Percentiles rank a stretch among this genome's conserved stretches.
Conservation (phyloP, 1,284 basidiomycete genomes). For the Caloboletus firmus region DNA sequence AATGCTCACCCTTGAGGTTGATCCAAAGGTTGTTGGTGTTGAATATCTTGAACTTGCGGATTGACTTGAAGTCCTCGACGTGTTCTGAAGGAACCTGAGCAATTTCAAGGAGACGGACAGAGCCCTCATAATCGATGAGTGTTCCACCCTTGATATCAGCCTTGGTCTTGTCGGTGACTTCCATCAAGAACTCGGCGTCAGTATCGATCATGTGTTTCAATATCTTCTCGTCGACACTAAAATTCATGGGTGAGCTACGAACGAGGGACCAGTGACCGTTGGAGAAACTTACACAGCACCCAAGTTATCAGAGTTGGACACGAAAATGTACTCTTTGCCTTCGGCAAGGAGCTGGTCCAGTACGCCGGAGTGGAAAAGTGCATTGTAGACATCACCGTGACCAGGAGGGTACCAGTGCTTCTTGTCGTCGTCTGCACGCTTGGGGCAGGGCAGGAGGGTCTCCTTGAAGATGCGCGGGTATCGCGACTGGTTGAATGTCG, state of each 20-base stretch:
- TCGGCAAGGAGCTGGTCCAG: conserved; percentile 93
- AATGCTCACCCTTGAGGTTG: conserved; percentile 69
- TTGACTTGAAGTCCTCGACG: conserved; percentile 96
- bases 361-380: conserved; percentile 91
- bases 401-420: conserved; percentile 98
- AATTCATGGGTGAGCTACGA: conserved; percentile 8
- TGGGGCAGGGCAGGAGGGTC: conserved; percentile 87
- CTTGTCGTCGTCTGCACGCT: conserved; percentile 88
- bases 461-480: conserved; percentile 99
- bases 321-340: conserved; percentile 99
- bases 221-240: conserved; percentile 78
- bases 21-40: conserved; percentile 99
- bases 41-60: conserved; percentile 94
- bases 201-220: conserved; percentile 90
- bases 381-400: conserved; percentile 97
- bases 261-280: conserved; percentile 25
- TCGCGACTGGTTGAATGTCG: conserved; percentile 97
- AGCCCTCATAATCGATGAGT: conserved; percentile 94
- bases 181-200: conserved; percentile 93
- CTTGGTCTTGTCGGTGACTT: conserved; percentile 99
- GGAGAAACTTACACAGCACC: conserved; percentile 85
- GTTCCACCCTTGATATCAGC: conserved; percentile 99
- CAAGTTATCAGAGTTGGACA: conserved; percentile 99
- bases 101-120: conserved; percentile 93
- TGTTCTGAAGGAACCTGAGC: conserved; percentile 99